A percentile compares a stretch with the other conserved stretches of the same genome.
Conservation (phyloP, 78 protist species). For the Dictyostelium firmibasis region DNA sequence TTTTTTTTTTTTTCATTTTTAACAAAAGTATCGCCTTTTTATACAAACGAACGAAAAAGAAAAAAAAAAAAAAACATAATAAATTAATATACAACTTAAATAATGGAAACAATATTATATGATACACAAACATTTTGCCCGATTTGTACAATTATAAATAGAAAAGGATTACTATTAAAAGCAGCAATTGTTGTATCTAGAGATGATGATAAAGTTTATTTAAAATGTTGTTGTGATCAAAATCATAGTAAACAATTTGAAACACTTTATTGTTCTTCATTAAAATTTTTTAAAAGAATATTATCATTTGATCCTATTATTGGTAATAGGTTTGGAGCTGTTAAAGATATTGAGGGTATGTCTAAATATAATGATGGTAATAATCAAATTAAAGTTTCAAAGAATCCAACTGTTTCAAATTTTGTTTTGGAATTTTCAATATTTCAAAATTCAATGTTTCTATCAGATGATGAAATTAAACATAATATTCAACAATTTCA, state of each 20-base stretch:
- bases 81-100: neutral
- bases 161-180: conserved; percentile 39
- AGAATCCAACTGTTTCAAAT: conserved; percentile 19
- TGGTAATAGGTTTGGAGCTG: neutral
- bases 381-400: conserved; percentile 3
- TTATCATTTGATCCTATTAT: neutral
- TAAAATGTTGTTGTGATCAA: conserved; percentile 22
- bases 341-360: neutral
- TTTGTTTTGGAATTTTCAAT: conserved; percentile 44
- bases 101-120: conserved; percentile 16
- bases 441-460: conserved; percentile 3
- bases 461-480: conserved; percentile 37
- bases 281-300: conserved; percentile 51
- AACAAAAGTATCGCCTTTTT: too few relatives aligned
- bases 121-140: conserved; percentile 66
- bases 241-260: neutral
- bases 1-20: too few relatives aligned
- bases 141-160: conserved; percentile 49
- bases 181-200: conserved; percentile 34
- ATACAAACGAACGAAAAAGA: too few relatives aligned
- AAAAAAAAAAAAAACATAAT: too few relatives aligned
- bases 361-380: neutral
- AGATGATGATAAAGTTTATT: conserved; percentile 59
- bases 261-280: conserved; percentile 58
- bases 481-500: conserved; percentile 21